These are phyloP conservation scores for Aphanocladium album DNA, from an alignment of 2,329 filamentous ascomycete genomes.

Conservation along the genomic window DNA sequence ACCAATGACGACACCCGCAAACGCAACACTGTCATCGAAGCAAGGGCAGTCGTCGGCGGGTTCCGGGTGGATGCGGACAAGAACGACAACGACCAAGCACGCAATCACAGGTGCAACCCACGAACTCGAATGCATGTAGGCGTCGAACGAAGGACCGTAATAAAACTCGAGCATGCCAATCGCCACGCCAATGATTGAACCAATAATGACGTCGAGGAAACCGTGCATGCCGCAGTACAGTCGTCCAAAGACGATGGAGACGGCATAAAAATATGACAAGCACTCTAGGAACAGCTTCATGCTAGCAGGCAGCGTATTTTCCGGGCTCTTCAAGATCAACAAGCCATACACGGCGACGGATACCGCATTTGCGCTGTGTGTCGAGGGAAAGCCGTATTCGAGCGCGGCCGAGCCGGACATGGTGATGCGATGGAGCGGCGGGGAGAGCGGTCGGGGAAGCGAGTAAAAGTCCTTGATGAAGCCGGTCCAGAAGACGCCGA, in stretches of 20 bases:
- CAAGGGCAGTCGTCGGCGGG: constrained; percentile 96
- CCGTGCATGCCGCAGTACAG: constrained; percentile 99
- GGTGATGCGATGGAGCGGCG: constrained; percentile 87
- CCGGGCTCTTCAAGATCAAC: constrained; percentile 60
- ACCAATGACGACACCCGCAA: constrained; percentile 85
- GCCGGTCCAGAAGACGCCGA: constrained; percentile 81
- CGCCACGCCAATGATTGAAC: constrained; percentile 68
- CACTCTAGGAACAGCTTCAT: constrained; percentile 59
- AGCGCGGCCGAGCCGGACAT: constrained; percentile 95
- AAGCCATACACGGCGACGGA: constrained; percentile 86
- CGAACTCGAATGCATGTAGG: constrained; percentile 61
- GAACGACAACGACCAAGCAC: constrained; percentile 61
- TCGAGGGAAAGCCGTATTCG: constrained; percentile 96
- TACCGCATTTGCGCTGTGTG: constrained; percentile 93
- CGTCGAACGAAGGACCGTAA: constrained; percentile 59
- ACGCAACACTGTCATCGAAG: constrained; percentile 93
- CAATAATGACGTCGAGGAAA: constrained; percentile 83
- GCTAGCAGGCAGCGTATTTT: constrained; percentile 55
- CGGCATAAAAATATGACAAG: constrained; percentile 76
- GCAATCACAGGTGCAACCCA: constrained; percentile 61
- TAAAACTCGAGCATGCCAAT: constrained; percentile 57
- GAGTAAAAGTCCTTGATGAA: constrained; percentile 94
- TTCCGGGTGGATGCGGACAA: constrained; percentile 89
- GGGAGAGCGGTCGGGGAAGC: constrained; percentile 84
- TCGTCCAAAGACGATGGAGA: constrained; percentile 84